Conservation (phyloP, 495 filamentous ascomycete genomes). For the Penicillium pulvis region DNA sequence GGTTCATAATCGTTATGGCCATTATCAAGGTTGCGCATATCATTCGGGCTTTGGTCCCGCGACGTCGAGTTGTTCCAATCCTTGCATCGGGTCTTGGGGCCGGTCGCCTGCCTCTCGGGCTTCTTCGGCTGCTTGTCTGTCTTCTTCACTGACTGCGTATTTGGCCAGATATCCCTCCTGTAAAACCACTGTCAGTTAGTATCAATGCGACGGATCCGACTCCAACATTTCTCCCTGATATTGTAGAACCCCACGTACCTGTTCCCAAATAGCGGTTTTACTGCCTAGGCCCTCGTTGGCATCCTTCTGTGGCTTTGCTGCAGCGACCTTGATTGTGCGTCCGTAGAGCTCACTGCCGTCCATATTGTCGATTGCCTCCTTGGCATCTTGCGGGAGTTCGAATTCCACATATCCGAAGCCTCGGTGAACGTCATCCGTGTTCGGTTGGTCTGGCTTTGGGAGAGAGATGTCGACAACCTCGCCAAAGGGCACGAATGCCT, state of each 20-base stretch:
- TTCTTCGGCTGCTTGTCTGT: slow-evolving; percentile 64
- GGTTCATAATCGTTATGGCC: slow-evolving; percentile 25
- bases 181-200: slow-evolving; percentile 23
- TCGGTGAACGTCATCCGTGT: slow-evolving; percentile 72
- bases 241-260: slow-evolving; percentile 59
- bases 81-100: slow-evolving; percentile 90
- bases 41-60: slow-evolving; percentile 85
- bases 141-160: slow-evolving; percentile 87
- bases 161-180: slow-evolving; percentile 94
- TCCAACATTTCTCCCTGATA: background rate
- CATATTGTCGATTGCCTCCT: slow-evolving; percentile 99
- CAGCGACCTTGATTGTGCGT: slow-evolving; percentile 84
- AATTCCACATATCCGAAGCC: slow-evolving; percentile 98
- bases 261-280: slow-evolving; percentile 97
- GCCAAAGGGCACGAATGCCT: slow-evolving; percentile 95
- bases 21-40: slow-evolving; percentile 24
- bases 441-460: slow-evolving; percentile 78
- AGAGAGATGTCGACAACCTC: slow-evolving; percentile 88
- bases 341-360: slow-evolving; percentile 96
- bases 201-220: slow-evolving; percentile 10
- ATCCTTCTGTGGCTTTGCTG: slow-evolving; percentile 91
- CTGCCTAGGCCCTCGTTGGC: slow-evolving; percentile 81
- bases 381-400: slow-evolving; percentile 80
- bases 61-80: slow-evolving; percentile 88
- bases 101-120: slow-evolving; percentile 52